Evolutionary conservation across 306 rosid genomes (phyloP).

Genomic region (Cicer yamashitae): DNA sequence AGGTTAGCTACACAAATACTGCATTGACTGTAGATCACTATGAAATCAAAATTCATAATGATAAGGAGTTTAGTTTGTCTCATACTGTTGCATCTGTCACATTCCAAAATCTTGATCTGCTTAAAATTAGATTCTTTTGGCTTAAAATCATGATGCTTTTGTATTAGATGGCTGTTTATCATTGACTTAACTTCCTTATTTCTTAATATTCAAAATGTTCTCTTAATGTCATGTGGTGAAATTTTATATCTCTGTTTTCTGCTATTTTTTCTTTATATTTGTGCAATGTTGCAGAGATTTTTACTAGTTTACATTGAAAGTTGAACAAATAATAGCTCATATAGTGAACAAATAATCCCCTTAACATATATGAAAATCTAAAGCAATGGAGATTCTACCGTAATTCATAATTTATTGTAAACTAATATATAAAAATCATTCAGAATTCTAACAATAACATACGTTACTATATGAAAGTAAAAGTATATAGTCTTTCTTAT

Average conservation of each 20-base stretch:
- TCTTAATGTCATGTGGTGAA: neutral
- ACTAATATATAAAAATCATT: too few relatives aligned
- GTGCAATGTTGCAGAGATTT: too few relatives aligned
- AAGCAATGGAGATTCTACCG: too few relatives aligned
- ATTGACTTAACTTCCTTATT: conserved; percentile 26
- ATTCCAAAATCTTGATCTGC: conserved; percentile 41
- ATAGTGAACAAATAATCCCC: too few relatives aligned
- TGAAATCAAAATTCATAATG: conserved; percentile 36
- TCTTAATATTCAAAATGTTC: neutral
- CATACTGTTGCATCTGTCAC: conserved; percentile 39
- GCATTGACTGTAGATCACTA: conserved; percentile 39
- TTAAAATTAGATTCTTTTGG: conserved; percentile 32
- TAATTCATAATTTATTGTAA: too few relatives aligned
- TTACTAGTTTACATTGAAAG: neutral
- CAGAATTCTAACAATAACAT: too few relatives aligned
- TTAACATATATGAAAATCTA: too few relatives aligned
- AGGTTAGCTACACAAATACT: conserved; percentile 41
- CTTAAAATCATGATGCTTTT: conserved; percentile 37
- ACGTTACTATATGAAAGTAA: too few relatives aligned
- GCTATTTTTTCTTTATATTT: too few relatives aligned
- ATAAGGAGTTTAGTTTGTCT: conserved; percentile 39
- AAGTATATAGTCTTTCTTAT: too few relatives aligned
- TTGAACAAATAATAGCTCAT: too few relatives aligned
- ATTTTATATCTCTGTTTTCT: too few relatives aligned
- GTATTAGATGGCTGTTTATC: conserved; percentile 15